phyloP scores from a whole-genome alignment of 257 asterid genomes.

The Anisodus tanguticus region DNA sequence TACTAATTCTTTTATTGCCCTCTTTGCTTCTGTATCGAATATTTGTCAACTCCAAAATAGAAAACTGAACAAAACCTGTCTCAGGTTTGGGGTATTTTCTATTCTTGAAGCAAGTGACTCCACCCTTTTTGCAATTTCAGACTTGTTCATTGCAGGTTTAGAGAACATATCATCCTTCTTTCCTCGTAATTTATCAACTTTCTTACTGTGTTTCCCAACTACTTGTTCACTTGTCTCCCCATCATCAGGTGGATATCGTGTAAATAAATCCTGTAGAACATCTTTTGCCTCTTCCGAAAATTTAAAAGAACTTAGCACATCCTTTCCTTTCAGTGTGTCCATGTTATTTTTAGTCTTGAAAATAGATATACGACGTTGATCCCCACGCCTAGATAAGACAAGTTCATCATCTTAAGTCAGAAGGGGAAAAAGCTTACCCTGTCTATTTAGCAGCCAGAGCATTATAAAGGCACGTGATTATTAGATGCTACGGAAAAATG shows the following conservation, averaged over 20 bases:
- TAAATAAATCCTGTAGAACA: slow-evolving; percentile 71
- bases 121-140: slow-evolving; percentile 63
- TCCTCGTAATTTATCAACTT: slow-evolving; percentile 32
- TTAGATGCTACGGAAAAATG: background rate
- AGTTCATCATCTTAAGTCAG: slow-evolving; percentile 26
- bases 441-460: slow-evolving; percentile 12
- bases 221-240: slow-evolving; percentile 51
- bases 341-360: slow-evolving; percentile 49
- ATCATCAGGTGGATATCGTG: slow-evolving; percentile 73
- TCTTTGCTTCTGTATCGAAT: slow-evolving; percentile 20
- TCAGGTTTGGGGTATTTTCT: slow-evolving; percentile 54
- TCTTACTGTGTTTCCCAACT: slow-evolving; percentile 44
- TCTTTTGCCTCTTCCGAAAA: slow-evolving; percentile 66
- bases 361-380: slow-evolving; percentile 61
- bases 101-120: slow-evolving; percentile 58
- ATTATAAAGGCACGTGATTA: background rate
- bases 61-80: slow-evolving; percentile 55
- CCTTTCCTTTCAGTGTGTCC: slow-evolving; percentile 42
- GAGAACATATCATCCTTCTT: slow-evolving; percentile 62
- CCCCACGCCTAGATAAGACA: slow-evolving; percentile 57
- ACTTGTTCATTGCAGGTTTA: slow-evolving; percentile 53
- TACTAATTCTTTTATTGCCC: slow-evolving; percentile 7
- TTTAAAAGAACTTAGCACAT: slow-evolving; percentile 50
- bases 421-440: background rate
- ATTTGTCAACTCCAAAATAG: background rate